These are phyloP conservation scores for Sesbania bispinosa DNA, from an alignment of 306 rosid species.

Conservation along the genomic window DNA sequence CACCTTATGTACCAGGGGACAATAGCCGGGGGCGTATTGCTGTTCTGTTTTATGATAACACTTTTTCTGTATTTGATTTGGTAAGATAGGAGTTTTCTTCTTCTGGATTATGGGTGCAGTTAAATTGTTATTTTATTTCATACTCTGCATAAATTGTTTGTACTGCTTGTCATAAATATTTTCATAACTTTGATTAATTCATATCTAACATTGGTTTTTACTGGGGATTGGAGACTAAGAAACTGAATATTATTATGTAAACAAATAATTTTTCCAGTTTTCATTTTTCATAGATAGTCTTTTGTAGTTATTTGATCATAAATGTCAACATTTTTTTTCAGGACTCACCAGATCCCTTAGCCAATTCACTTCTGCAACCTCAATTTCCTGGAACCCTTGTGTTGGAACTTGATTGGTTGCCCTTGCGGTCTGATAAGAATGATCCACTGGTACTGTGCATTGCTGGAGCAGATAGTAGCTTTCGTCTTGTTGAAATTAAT, in stretches of 20 bases:
- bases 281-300: neutral
- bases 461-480: slow-evolving; percentile 98
- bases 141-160: neutral
- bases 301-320: slow-evolving; percentile 10
- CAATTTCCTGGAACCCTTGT: slow-evolving; percentile 93
- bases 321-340: slow-evolving; percentile 31
- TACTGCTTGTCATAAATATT: slow-evolving; percentile 4
- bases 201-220: neutral
- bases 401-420: slow-evolving; percentile 98
- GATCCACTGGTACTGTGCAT: slow-evolving; percentile 92
- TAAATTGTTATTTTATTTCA: slow-evolving; percentile 7
- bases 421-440: slow-evolving; percentile 72
- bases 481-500: slow-evolving; percentile 78
- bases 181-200: slow-evolving; percentile 14
- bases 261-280: slow-evolving; percentile 20
- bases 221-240: slow-evolving; percentile 3
- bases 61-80: slow-evolving; percentile 92
- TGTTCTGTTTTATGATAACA: slow-evolving; percentile 87
- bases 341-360: slow-evolving; percentile 94
- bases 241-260: slow-evolving; percentile 11
- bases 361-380: slow-evolving; percentile 89
- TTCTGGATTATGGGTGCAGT: slow-evolving; percentile 1
- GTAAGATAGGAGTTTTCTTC: slow-evolving; percentile 45
- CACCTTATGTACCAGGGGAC: slow-evolving; percentile 91
- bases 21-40: slow-evolving; percentile 90